These are phyloP conservation scores for Fusarium liriodendri DNA, from an alignment of 2,329 filamentous ascomycete species.

Conservation along the genomic window DNA sequence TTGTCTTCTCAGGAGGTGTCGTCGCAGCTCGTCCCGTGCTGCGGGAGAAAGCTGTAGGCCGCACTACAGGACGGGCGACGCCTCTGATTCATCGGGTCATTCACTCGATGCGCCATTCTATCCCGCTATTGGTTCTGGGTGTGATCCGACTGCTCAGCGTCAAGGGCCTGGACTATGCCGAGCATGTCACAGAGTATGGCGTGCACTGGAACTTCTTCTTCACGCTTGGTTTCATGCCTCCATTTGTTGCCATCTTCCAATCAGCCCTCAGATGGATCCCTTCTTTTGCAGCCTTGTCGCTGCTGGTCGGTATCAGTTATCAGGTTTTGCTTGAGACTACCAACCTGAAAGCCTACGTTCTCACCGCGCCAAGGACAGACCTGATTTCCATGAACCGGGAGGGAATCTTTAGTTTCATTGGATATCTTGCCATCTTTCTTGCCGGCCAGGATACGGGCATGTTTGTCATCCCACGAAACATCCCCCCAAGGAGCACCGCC, in stretches of 20 bases:
- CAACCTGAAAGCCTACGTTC: conserved; percentile 81
- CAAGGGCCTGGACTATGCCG: conserved; percentile 94
- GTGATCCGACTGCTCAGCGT: conserved; percentile 86
- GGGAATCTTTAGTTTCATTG: conserved; percentile 93
- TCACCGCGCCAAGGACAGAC: conserved; percentile 82
- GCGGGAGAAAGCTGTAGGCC: conserved; percentile 70
- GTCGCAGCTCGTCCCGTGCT: conserved; percentile 88
- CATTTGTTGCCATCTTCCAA: conserved; percentile 88
- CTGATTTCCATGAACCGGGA: conserved; percentile 92
- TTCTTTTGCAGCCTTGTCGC: conserved; percentile 80
- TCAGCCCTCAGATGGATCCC: conserved; percentile 76
- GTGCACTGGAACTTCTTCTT: conserved; percentile 99
- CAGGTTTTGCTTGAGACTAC: conserved; percentile 82
- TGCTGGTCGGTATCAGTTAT: conserved; percentile 76
- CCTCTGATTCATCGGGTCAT: conserved; percentile 69
- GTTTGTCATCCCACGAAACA: conserved; percentile 75
- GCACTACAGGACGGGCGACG: conserved; percentile 59
- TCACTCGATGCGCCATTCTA: conserved; percentile 79
- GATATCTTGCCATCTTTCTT: conserved; percentile 95
- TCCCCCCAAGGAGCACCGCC: conserved; percentile 56
- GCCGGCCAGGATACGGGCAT: conserved; percentile 87
- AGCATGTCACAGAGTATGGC: conserved; percentile 97
- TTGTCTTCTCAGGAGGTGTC: conserved; percentile 93
- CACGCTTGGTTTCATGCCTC: conserved; percentile 87
- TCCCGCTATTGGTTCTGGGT: conserved; percentile 85